A percentile compares a stretch with the other conserved stretches of the same genome.
These are phyloP conservation scores for Sugiyamaella lignohabitans DNA, from an alignment of 805 yeast species.

Conservation along the genomic window DNA sequence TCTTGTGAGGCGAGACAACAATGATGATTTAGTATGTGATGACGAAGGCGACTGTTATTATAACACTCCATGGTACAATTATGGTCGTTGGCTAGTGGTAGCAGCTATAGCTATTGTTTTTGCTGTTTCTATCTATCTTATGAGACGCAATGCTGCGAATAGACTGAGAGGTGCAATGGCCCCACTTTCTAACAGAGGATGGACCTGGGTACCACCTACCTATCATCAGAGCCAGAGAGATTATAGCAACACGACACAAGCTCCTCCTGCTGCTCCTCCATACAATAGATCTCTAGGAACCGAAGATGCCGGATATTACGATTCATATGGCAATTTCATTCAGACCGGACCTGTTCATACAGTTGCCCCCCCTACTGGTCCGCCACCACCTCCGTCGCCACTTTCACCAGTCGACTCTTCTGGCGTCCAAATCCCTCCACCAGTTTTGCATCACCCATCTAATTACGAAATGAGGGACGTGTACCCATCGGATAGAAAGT, in stretches of 20 bases:
- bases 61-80: not conserved
- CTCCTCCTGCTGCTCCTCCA: not conserved
- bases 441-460: not conserved
- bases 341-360: not conserved
- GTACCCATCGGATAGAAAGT: not conserved
- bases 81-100: constrained; percentile 2
- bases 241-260: not conserved
- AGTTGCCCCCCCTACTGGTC: not conserved
- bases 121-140: not conserved
- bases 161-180: not conserved
- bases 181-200: not conserved
- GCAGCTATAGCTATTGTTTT: not conserved
- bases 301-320: not conserved
- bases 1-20: no score
- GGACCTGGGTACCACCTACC: not conserved
- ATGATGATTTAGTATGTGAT: not conserved
- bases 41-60: not conserved
- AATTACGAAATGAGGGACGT: not conserved
- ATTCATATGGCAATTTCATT: not conserved
- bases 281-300: not conserved
- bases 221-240: not conserved
- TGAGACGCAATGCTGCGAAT: not conserved
- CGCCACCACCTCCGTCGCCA: not conserved
- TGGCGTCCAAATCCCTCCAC: no score
- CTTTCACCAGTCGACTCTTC: no score